These are phyloP conservation scores for Mortierella alpina DNA, from an alignment of 192 early-diverging fungal species.

Conservation along the genomic window DNA sequence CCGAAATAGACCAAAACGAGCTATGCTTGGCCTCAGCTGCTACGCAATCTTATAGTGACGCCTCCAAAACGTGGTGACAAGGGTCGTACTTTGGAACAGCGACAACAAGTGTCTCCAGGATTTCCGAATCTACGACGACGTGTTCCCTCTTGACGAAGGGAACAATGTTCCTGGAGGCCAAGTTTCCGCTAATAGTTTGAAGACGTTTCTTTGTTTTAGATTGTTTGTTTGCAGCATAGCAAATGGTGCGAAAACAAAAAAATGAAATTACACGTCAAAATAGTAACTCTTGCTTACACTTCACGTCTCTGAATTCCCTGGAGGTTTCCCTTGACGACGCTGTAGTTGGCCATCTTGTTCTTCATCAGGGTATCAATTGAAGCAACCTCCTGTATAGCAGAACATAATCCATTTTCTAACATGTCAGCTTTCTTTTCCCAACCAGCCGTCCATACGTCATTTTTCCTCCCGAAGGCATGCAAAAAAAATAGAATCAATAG, in stretches of 20 bases:
- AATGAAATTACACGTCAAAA: neutral
- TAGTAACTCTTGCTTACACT: slow-evolving; percentile 62
- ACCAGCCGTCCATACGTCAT: no score
- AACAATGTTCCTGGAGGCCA: slow-evolving; percentile 87
- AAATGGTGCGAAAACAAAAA: neutral
- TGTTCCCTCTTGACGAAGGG: slow-evolving; percentile 94
- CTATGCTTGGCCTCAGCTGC: neutral
- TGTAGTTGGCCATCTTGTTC: slow-evolving; percentile 88
- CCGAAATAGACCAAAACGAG: no score
- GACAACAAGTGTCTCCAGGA: slow-evolving; percentile 90
- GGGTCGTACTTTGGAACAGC: slow-evolving; percentile 87
- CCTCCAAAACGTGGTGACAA: slow-evolving; percentile 1
- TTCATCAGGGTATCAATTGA: slow-evolving; percentile 92
- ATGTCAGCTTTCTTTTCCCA: no score
- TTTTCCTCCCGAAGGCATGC: neutral
- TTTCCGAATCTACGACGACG: slow-evolving; percentile 93
- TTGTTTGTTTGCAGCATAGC: neutral
- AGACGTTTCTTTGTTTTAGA: no score
- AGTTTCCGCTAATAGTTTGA: slow-evolving; percentile 79
- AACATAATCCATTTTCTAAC: neutral
- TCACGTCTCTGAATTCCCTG: slow-evolving; percentile 86
- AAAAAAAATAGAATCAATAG: no score
- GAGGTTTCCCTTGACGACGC: slow-evolving; percentile 82
- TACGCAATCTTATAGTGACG: neutral
- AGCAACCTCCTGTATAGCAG: slow-evolving; percentile 79